Percentiles rank a stretch among this genome's conserved stretches.
phyloP scores from a whole-genome alignment of 2,329 filamentous ascomycete species.

The Simplicillium aogashimaense region DNA sequence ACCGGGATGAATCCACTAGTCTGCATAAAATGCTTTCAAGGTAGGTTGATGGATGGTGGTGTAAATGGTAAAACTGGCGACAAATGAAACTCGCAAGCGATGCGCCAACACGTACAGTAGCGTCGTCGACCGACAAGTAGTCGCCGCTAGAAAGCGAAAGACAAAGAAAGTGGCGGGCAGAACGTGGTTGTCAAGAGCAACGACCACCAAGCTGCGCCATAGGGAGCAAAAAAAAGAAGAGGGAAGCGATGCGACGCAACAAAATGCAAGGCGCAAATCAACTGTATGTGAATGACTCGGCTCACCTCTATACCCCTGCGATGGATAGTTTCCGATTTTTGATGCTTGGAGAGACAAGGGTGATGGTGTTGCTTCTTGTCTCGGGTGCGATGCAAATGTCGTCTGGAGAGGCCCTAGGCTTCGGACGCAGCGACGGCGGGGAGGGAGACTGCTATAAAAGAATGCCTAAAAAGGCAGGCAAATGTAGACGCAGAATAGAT shows the following conservation, averaged over 20 bases:
- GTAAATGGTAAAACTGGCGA: no score
- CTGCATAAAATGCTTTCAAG: background rate
- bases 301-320: conserved; percentile 18
- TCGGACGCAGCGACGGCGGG: no score
- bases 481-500: no score
- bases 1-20: background rate
- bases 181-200: conserved; percentile 21
- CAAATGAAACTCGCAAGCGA: no score
- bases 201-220: conserved; percentile 9
- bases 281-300: conserved; percentile 13
- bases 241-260: background rate
- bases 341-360: background rate
- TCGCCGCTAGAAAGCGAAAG: background rate
- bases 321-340: background rate
- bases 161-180: background rate
- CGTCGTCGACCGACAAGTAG: no score
- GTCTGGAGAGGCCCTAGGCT: no score
- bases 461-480: no score
- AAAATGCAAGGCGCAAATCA: background rate
- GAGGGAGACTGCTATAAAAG: no score
- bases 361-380: conserved; percentile 5
- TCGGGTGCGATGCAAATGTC: no score
- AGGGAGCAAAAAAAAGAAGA: conserved; percentile 5
- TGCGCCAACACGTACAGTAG: no score
- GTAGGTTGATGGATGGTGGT: background rate